Base-by-base conservation (phyloP, 2,329 filamentous ascomycete genomes). In the Beauveria australis region DNA sequence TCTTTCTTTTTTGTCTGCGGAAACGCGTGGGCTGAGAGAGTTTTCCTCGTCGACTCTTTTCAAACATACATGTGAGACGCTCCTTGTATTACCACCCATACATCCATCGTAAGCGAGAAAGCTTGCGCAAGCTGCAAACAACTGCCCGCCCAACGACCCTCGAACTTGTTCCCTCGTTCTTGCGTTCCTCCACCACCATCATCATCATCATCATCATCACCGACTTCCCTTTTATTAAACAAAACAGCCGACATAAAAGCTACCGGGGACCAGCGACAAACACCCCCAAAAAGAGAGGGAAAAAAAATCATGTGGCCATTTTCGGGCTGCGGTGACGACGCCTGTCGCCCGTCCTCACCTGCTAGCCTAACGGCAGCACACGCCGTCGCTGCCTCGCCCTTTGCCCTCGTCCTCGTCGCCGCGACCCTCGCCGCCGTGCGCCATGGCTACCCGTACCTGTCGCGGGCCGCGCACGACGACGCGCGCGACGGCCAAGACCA, bases 371-470 rank as follows among this genome's bases (percentile, higher is more conserved):
- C 75, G 46, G 68, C 80, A 41, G 75, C 80, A 49, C 75, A 79
- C 37, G 71, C 85, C 43, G 66, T 86, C 54, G 80, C 89, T 61
- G 83, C 90, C 26, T 79, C 83, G 3, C 89, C 90, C 0, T 91
- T 94, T 71, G 71, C 89, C 62, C 71, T 85, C 62, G 89, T 89
- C 43, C 93, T 93, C 73, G 65, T 83, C 64, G 68, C 82, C 55
- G 83, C 89, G 65, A 82, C 81, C 54, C 67, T 82, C 41, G 73
- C 89, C 59, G 87, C 89, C 54, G 80, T 85, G 55, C 81, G 84
- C 41, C 87, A 84, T 67, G 75, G 95, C 19, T 92, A 90, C 67
- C 90, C 91, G 3, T 76, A 84, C n/a, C 81, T 95, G 9, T 85
- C 88, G 46, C 79, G 80, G 62, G 68, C 60, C 6, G 54, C 80